Evolutionary conservation across 2,329 filamentous ascomycete genomes (phyloP).

Genomic region (Diaporthe batatas): DNA sequence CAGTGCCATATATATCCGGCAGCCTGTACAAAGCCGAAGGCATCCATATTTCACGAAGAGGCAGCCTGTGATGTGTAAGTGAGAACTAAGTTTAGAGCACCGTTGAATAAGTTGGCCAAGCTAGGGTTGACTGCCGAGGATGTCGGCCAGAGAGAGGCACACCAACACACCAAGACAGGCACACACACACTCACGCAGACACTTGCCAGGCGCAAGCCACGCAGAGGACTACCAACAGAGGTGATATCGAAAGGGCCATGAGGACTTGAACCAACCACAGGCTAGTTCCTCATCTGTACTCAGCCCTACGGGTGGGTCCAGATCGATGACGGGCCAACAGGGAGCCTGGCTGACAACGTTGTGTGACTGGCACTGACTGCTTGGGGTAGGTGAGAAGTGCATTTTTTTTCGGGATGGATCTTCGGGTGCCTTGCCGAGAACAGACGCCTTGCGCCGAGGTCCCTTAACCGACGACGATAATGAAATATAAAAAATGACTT

Average conservation of each 20-base stretch:
- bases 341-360: not conserved
- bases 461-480: not conserved
- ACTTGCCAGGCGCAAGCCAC: not conserved
- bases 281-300: not conserved
- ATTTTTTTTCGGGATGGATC: not conserved
- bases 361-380: not conserved
- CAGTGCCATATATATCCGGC: not conserved
- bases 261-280: not conserved
- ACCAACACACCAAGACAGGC: no score
- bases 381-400: not conserved
- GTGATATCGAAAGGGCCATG: not conserved
- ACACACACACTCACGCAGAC: not conserved
- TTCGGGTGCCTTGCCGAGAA: not conserved
- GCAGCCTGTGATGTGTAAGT: conserved; percentile 25
- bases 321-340: not conserved
- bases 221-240: not conserved
- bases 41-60: not conserved
- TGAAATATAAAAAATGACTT: not conserved
- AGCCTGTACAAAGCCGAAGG: not conserved
- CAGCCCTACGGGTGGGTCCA: not conserved
- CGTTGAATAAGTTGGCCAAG: no score
- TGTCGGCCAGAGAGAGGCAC: not conserved
- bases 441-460: not conserved
- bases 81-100: conserved; percentile 26
- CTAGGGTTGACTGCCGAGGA: conserved; percentile 6